Percentiles rank a stretch among this genome's conserved stretches.
Conservation (phyloP, 2,329 filamentous ascomycete species). For the Xylaria sp. region DNA sequence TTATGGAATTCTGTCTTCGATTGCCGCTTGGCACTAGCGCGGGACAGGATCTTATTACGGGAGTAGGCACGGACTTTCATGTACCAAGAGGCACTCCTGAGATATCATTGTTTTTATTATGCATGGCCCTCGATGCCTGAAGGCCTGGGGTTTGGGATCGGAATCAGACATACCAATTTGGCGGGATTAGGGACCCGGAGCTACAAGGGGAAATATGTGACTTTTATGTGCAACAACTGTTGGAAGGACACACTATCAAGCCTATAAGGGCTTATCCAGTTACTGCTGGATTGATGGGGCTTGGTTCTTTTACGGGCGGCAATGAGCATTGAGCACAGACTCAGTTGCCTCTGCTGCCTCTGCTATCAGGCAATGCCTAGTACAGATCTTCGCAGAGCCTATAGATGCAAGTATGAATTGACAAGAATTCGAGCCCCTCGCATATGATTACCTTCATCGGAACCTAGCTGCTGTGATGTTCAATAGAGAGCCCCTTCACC, state of each 20-base stretch:
- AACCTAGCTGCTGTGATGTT: slow-evolving; percentile 12
- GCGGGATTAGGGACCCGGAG: slow-evolving; percentile 25
- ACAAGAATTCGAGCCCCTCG: slow-evolving; percentile 40
- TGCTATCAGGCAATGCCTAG: slow-evolving; percentile 31
- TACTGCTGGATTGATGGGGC: slow-evolving; percentile 50
- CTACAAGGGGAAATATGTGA: slow-evolving; percentile 26
- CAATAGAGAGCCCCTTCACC: neutral
- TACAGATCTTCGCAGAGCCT: slow-evolving; percentile 29
- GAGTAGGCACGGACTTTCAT: slow-evolving; percentile 44
- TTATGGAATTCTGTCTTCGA: slow-evolving; percentile 46
- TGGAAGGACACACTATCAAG: slow-evolving; percentile 27
- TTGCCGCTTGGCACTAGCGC: slow-evolving; percentile 47
- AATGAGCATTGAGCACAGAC: slow-evolving; percentile 34
- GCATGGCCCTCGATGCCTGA: slow-evolving; percentile 46
- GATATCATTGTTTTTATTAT: slow-evolving; percentile 50
- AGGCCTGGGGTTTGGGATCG: slow-evolving; percentile 40
- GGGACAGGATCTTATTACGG: slow-evolving; percentile 43
- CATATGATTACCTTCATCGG: slow-evolving; percentile 5
- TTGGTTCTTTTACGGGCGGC: slow-evolving; percentile 43
- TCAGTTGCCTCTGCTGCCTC: slow-evolving; percentile 40
- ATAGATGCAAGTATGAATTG: slow-evolving; percentile 35
- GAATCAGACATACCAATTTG: slow-evolving; percentile 38
- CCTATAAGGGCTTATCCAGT: slow-evolving; percentile 42
- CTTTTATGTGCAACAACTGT: slow-evolving; percentile 26
- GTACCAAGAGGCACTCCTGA: slow-evolving; percentile 47